phyloP scores from a whole-genome alignment of 1,284 basidiomycete species.

The Fistulinella cinereoalba region DNA sequence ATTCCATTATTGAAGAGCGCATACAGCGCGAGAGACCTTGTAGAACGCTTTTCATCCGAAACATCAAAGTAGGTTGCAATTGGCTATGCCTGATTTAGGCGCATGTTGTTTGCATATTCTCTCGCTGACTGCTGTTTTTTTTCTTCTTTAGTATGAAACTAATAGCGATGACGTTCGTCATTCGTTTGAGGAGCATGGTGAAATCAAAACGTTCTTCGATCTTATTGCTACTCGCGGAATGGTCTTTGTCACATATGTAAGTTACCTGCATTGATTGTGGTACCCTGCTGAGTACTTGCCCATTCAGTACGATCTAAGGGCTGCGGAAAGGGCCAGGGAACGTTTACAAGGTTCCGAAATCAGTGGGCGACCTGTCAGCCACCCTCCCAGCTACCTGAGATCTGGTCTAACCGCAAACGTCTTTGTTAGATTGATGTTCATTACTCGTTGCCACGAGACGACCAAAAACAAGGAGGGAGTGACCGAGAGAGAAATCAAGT shows the following conservation, averaged over 20 bases:
- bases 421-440: conserved; percentile 88
- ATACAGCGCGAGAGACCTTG: conserved; percentile 91
- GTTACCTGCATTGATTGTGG: conserved; percentile 34
- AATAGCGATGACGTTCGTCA: conserved; percentile 79
- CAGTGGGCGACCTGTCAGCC: conserved; percentile 76
- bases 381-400: not conserved
- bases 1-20: conserved; percentile 84
- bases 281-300: conserved; percentile 6
- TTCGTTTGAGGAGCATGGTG: conserved; percentile 88
- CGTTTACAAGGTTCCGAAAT: conserved; percentile 84
- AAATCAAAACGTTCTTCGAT: conserved; percentile 97
- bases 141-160: conserved; percentile 77
- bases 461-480: conserved; percentile 63
- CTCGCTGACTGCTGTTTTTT: conserved; percentile 14
- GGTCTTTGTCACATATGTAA: conserved; percentile 96
- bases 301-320: conserved; percentile 81
- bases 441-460: conserved; percentile 91
- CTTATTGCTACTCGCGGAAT: conserved; percentile 91
- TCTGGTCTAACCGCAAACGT: conserved; percentile 1
- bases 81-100: conserved; percentile 12
- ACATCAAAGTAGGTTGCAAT: conserved; percentile 81
- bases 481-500: conserved; percentile 90
- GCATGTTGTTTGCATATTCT: conserved; percentile 1
- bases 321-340: conserved; percentile 87
- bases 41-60: conserved; percentile 93